Base-by-base conservation (phyloP, 768 basidiomycete species). In the Boletus tomentosulus region DNA sequence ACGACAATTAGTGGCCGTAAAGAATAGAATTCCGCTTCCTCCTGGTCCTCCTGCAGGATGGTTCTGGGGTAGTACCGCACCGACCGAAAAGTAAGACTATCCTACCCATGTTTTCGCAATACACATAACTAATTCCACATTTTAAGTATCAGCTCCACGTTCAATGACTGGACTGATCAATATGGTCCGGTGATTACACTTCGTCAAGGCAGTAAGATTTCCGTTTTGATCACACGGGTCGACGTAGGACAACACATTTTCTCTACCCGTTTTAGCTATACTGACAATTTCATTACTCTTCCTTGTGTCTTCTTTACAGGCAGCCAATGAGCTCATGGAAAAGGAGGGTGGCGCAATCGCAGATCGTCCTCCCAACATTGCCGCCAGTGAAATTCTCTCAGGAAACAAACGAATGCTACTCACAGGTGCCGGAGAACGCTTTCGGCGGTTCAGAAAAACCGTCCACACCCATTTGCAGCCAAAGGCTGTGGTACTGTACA, bases 301-400 rank as follows among this genome's bases (percentile, higher is more conserved):
- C 2, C 22, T 19, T 19, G 1, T 22, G 69, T 39, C 6, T 39
- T 12, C 16, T 35, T 5, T 47, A 2, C 47, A 83, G 64, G 81
- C 80, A 10, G 81, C 82, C 0, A 73, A 79, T 0, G 82, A 84
- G 8, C 78, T 84, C 39, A 79, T 85, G 81, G 83, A 84, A 65
- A 78, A 79, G 50, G 80, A 83, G 59, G 82, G 83, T 1, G 76
- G 76, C 0, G 61, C 72, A 1, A 70, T 79, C 8, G 76, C 70
- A 0, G 83, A 84, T 60, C 68, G 83, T 38, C 83, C 83, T 15
- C 58, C 58, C 0, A 76, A 71, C 49, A 78, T 84, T 41, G 74
- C 83, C 0, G 82, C 79, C 0, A 76, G 77, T 2, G 80, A 84
- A 51, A 75, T 80, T 0, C 69, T 84, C 1, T 80, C 77, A 0